phyloP scores from a whole-genome alignment of 371 early-diverging fungal genomes.

The Coemansia sp. region DNA sequence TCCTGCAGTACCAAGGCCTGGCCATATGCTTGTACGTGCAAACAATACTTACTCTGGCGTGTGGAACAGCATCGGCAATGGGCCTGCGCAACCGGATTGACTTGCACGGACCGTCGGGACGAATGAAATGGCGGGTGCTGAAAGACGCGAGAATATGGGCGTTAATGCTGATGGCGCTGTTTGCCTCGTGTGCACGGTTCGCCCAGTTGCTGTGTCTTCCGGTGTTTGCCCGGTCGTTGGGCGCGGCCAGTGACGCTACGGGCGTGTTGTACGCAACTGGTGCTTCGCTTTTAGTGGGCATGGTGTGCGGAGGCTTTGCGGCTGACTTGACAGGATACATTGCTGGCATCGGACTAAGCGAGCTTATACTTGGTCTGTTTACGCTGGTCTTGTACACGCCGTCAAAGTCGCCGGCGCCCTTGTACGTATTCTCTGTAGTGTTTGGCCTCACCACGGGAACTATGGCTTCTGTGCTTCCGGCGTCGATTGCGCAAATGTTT shows the following conservation, averaged over 20 bases:
- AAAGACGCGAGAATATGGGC: conserved; percentile 21
- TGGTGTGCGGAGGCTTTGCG: conserved; percentile 20
- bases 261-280: conserved; percentile 25
- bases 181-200: conserved; percentile 28
- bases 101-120: not conserved
- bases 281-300: conserved; percentile 15
- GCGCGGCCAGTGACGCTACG: conserved; percentile 1
- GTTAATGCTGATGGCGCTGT: conserved; percentile 21
- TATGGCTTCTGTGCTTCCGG: conserved; percentile 26
- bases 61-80: conserved; percentile 10
- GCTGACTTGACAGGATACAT: conserved; percentile 41
- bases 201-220: conserved; percentile 39
- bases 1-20: conserved; percentile 27
- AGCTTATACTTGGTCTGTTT: conserved; percentile 24
- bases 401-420: conserved; percentile 5
- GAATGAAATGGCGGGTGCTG: conserved; percentile 18
- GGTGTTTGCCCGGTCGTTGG: conserved; percentile 17
- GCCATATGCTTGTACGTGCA: conserved; percentile 34
- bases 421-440: conserved; percentile 29
- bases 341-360: conserved; percentile 35
- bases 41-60: conserved; percentile 28
- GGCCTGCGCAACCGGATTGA: conserved; percentile 31
- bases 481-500: conserved; percentile 29
- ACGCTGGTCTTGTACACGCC: conserved; percentile 33
- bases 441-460: conserved; percentile 25